A percentile compares a stretch with the other conserved stretches of the same genome.
Conservation (phyloP, 176 grass and related monocot genomes). For the Ensete glaucum region DNA sequence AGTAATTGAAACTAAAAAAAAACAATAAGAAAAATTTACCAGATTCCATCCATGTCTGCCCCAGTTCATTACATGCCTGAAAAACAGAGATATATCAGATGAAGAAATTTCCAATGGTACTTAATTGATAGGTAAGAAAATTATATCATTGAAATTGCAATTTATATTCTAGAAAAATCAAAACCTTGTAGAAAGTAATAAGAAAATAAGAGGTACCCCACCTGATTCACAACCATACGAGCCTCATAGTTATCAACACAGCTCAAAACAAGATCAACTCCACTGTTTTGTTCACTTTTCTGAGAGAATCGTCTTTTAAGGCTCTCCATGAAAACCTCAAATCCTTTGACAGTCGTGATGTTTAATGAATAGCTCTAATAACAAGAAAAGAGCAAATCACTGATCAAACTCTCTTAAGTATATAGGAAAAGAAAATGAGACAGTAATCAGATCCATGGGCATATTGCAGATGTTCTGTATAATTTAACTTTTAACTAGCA, state of each 20-base stretch:
- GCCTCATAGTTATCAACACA: conserved; percentile 99
- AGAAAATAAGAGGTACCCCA: not conserved
- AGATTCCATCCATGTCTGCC: conserved; percentile 98
- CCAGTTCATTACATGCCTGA: conserved; percentile 92
- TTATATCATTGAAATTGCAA: not conserved
- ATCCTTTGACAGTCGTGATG: conserved; percentile 90
- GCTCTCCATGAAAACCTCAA: conserved; percentile 74
- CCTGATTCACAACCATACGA: conserved; percentile 98
- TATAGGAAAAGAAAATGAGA: not conserved
- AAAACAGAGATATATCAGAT: conserved; percentile 12
- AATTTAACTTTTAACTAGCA: not conserved
- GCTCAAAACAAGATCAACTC: conserved; percentile 93
- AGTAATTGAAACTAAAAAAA: not conserved
- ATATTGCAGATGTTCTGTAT: not conserved
- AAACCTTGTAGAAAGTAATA: not conserved
- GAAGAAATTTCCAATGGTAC: not conserved
- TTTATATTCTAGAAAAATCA: not conserved
- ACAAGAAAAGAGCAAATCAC: conserved; percentile 5
- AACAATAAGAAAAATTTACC: conserved; percentile 41
- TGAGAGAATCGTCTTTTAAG: conserved; percentile 41
- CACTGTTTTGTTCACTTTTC: conserved; percentile 23
- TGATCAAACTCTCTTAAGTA: not conserved
- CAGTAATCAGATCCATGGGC: not conserved
- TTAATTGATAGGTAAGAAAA: not conserved
- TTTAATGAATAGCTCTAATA: conserved; percentile 87